Evolutionary conservation across 352 stramenopile genomes (phyloP).

Genomic region (Pythium phragmiticola): DNA sequence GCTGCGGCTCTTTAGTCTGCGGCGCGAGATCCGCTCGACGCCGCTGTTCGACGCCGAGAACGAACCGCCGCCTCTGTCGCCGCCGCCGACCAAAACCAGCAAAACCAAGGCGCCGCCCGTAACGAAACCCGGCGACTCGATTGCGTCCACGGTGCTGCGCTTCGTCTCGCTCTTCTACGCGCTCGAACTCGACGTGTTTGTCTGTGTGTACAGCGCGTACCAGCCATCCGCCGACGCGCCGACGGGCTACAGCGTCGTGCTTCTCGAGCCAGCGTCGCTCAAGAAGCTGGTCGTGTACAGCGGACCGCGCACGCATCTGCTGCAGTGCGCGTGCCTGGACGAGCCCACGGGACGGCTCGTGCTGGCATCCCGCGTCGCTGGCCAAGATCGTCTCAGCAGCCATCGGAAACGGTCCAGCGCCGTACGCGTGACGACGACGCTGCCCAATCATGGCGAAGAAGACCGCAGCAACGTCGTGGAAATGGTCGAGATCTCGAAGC

Average conservation of each 20-base stretch:
- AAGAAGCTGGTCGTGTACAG: slow-evolving; percentile 52
- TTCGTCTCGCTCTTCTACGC: slow-evolving; percentile 45
- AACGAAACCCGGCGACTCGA: not conserved
- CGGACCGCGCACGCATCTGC: slow-evolving; percentile 36
- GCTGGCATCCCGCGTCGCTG: slow-evolving; percentile 31
- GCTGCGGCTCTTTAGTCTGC: slow-evolving; percentile 71
- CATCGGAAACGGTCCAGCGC: not conserved
- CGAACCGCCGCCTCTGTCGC: slow-evolving; percentile 4
- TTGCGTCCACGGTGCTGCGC: slow-evolving; percentile 14
- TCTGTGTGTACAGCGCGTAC: slow-evolving; percentile 55
- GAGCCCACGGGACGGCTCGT: slow-evolving; percentile 37
- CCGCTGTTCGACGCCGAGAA: slow-evolving; percentile 45
- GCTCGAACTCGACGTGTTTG: slow-evolving; percentile 45
- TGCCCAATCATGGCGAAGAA: slow-evolving; percentile 15
- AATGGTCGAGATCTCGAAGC: slow-evolving; percentile 50
- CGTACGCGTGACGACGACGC: slow-evolving; percentile 3
- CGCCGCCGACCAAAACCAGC: not conserved
- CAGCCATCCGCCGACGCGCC: not conserved
- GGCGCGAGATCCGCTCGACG: slow-evolving; percentile 59
- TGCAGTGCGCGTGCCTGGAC: slow-evolving; percentile 54
- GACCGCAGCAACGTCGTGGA: slow-evolving; percentile 47
- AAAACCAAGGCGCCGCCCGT: not conserved
- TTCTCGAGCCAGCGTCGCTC: slow-evolving; percentile 67
- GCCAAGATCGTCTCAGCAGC: not conserved
- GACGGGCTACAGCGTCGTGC: slow-evolving; percentile 38